Conservation (phyloP, 176 grass and related monocot species). For the Musa acuminata region DNA sequence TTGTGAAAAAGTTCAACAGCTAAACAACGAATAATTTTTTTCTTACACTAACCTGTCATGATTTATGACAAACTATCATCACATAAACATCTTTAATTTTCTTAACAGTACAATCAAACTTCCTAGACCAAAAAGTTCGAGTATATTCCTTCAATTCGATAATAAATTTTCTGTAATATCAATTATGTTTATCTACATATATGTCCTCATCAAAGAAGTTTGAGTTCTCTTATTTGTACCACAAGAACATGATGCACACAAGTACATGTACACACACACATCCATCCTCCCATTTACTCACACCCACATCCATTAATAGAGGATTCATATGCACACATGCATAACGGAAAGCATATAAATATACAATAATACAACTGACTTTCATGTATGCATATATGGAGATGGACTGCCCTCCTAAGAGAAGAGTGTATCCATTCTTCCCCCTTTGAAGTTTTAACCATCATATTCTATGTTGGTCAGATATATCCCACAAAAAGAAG, state of each 20-base stretch:
- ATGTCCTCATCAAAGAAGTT: background rate
- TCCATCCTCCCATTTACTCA: background rate
- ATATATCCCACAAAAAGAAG: too few species aligned
- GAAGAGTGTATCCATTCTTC: background rate
- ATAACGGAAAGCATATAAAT: too few species aligned
- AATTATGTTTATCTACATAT: background rate
- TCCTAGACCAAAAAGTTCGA: too few species aligned
- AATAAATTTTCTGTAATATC: background rate
- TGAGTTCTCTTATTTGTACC: background rate
- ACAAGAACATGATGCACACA: background rate
- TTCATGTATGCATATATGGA: background rate
- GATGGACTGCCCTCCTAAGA: background rate
- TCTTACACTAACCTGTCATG: too few species aligned
- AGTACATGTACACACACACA: background rate
- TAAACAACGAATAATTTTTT: background rate
- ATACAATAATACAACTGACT: too few species aligned
- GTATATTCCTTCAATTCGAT: too few species aligned
- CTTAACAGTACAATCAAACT: too few species aligned
- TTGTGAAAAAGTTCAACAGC: background rate
- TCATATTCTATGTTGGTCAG: background rate
- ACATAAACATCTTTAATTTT: too few species aligned
- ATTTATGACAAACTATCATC: too few species aligned
- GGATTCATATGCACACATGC: too few species aligned
- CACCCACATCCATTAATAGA: too few species aligned
- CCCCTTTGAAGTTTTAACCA: background rate